Base-by-base conservation (phyloP, 306 rosid species). In the Albizia julibrissin region DNA sequence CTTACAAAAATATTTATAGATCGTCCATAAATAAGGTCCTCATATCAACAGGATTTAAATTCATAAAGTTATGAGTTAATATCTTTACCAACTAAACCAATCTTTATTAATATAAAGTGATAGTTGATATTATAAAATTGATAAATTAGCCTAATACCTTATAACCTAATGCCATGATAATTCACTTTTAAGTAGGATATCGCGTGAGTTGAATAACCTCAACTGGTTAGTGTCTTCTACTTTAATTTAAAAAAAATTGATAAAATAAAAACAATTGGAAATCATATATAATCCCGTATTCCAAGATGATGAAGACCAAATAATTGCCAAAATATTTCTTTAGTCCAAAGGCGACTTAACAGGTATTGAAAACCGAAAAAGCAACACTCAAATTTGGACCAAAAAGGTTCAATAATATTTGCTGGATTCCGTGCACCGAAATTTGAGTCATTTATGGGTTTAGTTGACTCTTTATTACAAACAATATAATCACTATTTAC, bases 191-290 rank as follows among this genome's bases (percentile, higher is more conserved):
- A 37, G 8, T 6, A 37, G 1, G 40, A 6, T 37, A 8, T 37
- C 6, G 8, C 0, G 6, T 0, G 1, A 0, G 1, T 0, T 37
- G 1, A 8, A 37, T 37, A 37, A 6, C 8, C 1, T 37, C n/a
- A n/a, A n/a, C n/a, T n/a, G n/a, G n/a, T n/a, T n/a, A n/a, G n/a
- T n/a, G n/a, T n/a, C n/a, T n/a, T n/a, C n/a, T n/a, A n/a, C n/a
- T 37, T 37, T 37, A 37, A 37, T 37, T 37, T 5, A 37, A 37
- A 37, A n/a, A 3, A 54, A 8, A 58, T 22, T n/a, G 14, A 22
- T 9, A 58, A 22, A 3, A 22, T 3, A 8, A 58, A 58, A 29
- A 22, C 31, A 58, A 58, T 3, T n/a, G 14, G 14, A 37, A 58
- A 22, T 58, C 65, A 29, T 9, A 58, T 58, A 0, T 31, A 9